These are phyloP conservation scores for Schoenoplectus tabernaemontani DNA, from an alignment of 202 grass and related monocot species.

Conservation along the genomic window DNA sequence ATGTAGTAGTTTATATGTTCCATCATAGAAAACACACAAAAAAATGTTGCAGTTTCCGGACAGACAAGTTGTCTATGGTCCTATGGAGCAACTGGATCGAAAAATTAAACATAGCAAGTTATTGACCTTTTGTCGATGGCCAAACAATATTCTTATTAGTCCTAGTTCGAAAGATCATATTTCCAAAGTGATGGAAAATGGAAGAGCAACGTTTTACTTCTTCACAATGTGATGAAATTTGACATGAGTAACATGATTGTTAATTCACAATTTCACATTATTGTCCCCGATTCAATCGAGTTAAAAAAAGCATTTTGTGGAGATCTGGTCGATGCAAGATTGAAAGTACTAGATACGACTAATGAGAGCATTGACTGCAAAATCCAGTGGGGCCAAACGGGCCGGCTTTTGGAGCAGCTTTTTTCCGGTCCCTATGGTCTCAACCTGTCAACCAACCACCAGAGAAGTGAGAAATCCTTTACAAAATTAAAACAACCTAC, in stretches of 20 bases:
- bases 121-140: too few relatives aligned
- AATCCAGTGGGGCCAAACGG: background rate
- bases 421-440: background rate
- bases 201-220: background rate
- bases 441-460: background rate
- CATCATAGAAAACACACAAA: too few relatives aligned
- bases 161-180: too few relatives aligned
- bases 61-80: too few relatives aligned
- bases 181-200: too few relatives aligned
- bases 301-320: background rate
- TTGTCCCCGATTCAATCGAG: background rate
- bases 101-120: too few relatives aligned
- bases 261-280: background rate
- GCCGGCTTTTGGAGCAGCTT: background rate
- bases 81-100: too few relatives aligned
- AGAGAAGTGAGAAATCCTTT: background rate
- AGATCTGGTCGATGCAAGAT: background rate
- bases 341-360: background rate
- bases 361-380: background rate
- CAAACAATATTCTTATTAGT: too few relatives aligned
- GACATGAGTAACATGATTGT: background rate
- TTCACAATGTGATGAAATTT: background rate
- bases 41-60: too few relatives aligned
- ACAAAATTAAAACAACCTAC: constrained; percentile 1
- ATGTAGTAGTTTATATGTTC: too few relatives aligned